phyloP scores from a whole-genome alignment of 495 filamentous ascomycete species.

The Penicillium cinerascens region DNA sequence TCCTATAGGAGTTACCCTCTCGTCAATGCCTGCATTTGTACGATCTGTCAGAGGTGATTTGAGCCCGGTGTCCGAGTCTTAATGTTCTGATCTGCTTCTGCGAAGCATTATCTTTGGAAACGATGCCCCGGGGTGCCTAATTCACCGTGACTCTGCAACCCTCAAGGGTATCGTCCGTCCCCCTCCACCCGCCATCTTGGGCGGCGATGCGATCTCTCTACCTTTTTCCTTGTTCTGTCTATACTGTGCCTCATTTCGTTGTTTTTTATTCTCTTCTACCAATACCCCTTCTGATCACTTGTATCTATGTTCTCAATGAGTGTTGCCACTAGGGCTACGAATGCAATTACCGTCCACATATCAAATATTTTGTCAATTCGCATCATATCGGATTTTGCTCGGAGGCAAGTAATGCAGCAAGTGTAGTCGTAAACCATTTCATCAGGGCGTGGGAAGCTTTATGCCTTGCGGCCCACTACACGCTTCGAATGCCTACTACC shows the following conservation, averaged over 20 bases:
- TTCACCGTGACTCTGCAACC: not conserved
- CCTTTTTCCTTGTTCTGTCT: constrained; percentile 22
- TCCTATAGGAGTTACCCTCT: not conserved
- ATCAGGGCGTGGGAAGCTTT: not conserved
- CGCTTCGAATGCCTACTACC: constrained; percentile 38
- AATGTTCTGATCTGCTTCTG: constrained; percentile 15
- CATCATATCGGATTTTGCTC: not conserved
- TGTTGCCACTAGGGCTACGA: constrained; percentile 22
- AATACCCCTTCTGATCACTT: constrained; percentile 40
- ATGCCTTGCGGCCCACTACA: constrained; percentile 41
- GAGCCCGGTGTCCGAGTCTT: constrained; percentile 3
- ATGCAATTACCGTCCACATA: constrained; percentile 5
- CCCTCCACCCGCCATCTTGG: constrained; percentile 8
- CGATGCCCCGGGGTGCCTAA: not conserved
- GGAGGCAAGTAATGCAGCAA: not conserved
- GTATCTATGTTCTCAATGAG: constrained; percentile 34
- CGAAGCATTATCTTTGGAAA: constrained; percentile 13
- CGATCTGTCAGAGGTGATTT: constrained; percentile 1
- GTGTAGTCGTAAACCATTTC: not conserved
- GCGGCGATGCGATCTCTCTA: constrained; percentile 6
- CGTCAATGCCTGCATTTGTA: not conserved
- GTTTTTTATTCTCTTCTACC: constrained; percentile 25
- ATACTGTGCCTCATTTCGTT: constrained; percentile 23
- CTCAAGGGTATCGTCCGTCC: not conserved
- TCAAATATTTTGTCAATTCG: not conserved